A percentile compares a stretch with the other conserved stretches of the same genome.
Evolutionary conservation across 2,329 filamentous ascomycete genomes (phyloP).

Genomic region (Aspergillus intermedius): DNA sequence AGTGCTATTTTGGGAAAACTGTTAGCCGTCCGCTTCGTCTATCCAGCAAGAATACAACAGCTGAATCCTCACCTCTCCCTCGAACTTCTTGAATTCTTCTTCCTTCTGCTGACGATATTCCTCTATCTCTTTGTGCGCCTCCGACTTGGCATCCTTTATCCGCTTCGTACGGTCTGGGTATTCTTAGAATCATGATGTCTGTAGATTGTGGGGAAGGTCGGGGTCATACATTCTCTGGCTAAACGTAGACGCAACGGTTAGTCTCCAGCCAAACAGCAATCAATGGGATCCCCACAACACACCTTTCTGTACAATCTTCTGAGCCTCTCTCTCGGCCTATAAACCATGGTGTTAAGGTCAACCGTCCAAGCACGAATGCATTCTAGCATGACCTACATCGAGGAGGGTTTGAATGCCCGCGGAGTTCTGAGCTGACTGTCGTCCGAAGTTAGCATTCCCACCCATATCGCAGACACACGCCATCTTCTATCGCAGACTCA

Average conservation of each 20-base stretch:
- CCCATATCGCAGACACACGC: slow-evolving; percentile 2
- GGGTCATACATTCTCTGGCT: slow-evolving; percentile 77
- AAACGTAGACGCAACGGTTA: slow-evolving; percentile 15
- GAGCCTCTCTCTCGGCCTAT: slow-evolving; percentile 93
- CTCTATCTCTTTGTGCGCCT: slow-evolving; percentile 97
- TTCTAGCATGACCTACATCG: slow-evolving; percentile 61
- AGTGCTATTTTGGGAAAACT: slow-evolving; percentile 56
- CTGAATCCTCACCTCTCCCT: slow-evolving; percentile 58
- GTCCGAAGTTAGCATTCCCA: neutral
- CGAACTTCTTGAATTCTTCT: slow-evolving; percentile 89
- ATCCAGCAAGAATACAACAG: neutral
- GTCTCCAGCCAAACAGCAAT: slow-evolving; percentile 3
- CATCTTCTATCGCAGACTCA: slow-evolving; percentile 10
- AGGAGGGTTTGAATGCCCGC: slow-evolving; percentile 97
- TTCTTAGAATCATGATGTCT: neutral
- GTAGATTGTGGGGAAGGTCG: slow-evolving; percentile 1
- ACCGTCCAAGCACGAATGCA: neutral
- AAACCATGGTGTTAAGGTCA: slow-evolving; percentile 10
- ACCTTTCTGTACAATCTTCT: slow-evolving; percentile 99
- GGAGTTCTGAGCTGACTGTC: slow-evolving; percentile 94
- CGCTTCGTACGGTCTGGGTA: slow-evolving; percentile 80
- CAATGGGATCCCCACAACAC: slow-evolving; percentile 19
- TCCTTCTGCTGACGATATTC: slow-evolving; percentile 87
- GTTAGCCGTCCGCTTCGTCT: neutral
- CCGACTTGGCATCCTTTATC: slow-evolving; percentile 90